Evolutionary conservation across 2,329 filamentous ascomycete species (phyloP).

Genomic region (Botrytis cinerea): DNA sequence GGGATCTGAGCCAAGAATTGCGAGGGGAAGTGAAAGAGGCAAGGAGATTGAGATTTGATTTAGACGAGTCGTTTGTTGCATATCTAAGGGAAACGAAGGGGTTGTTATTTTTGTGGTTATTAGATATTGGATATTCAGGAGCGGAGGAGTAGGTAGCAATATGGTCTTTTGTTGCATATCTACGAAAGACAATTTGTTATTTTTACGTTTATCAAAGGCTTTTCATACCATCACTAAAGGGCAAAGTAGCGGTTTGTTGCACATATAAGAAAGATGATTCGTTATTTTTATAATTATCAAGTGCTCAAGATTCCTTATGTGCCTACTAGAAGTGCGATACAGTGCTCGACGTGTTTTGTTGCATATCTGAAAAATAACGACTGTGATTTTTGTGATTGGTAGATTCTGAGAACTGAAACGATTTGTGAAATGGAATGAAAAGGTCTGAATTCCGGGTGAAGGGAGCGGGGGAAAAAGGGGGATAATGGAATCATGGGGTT

Average conservation of each 20-base stretch:
- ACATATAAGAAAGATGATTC: background rate
- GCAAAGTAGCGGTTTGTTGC: background rate
- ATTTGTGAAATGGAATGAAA: background rate
- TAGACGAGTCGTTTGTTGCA: background rate
- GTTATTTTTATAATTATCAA: background rate
- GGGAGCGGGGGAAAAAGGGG: background rate
- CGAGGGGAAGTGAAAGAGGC: background rate
- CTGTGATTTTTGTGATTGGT: background rate
- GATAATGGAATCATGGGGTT: background rate
- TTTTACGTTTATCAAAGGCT: background rate
- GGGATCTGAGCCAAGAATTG: background rate
- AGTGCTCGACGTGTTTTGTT: background rate
- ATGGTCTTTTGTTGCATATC: background rate
- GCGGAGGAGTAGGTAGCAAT: no score
- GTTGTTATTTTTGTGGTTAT: background rate
- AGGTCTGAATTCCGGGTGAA: background rate
- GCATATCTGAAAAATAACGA: background rate
- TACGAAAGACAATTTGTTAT: background rate
- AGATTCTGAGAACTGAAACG: accelerated
- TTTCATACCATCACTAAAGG: no score
- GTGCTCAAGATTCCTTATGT: background rate
- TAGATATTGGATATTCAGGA: no score
- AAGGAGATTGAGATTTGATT: background rate
- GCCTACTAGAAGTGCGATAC: background rate
- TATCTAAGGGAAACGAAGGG: background rate